phyloP scores from a whole-genome alignment of 225 moss, liverwort and hornwort species.

The Polytrichum commune region DNA sequence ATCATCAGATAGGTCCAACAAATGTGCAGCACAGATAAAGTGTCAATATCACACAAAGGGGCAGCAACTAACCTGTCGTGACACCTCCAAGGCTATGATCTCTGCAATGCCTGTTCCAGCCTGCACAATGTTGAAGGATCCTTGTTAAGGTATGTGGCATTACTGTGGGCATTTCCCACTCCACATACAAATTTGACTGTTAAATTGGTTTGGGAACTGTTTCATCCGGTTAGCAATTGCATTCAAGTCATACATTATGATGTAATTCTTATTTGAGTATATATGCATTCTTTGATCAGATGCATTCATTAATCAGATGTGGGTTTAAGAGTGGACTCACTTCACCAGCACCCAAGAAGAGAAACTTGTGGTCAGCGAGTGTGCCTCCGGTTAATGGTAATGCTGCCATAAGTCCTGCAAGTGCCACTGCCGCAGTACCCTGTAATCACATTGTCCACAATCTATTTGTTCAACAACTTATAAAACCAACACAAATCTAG shows the following conservation, averaged over 20 bases:
- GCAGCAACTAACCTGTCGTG: constrained; percentile 48
- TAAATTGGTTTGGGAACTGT: too few species aligned
- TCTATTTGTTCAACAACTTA: neutral
- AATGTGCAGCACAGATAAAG: too few species aligned
- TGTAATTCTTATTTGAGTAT: too few species aligned
- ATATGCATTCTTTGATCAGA: too few species aligned
- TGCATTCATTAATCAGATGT: neutral
- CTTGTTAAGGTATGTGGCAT: too few species aligned
- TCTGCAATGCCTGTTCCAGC: constrained; percentile 85
- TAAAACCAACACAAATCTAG: neutral
- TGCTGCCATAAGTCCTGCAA: constrained; percentile 74
- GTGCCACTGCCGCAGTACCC: constrained; percentile 84
- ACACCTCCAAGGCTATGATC: constrained; percentile 65
- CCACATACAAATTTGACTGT: too few species aligned
- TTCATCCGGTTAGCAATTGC: too few species aligned
- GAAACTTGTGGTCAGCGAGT: constrained; percentile 69
- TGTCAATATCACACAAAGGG: too few species aligned
- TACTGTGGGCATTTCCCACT: too few species aligned
- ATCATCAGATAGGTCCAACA: too few species aligned
- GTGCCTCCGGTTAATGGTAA: constrained; percentile 75
- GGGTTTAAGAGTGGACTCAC: constrained; percentile 21
- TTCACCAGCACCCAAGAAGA: constrained; percentile 78
- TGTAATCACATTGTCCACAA: constrained; percentile 21
- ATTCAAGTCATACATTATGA: too few species aligned
- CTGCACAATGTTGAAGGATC: constrained; percentile 19